Conservation (phyloP, 805 yeast genomes). For the Ascoidea tarda region DNA sequence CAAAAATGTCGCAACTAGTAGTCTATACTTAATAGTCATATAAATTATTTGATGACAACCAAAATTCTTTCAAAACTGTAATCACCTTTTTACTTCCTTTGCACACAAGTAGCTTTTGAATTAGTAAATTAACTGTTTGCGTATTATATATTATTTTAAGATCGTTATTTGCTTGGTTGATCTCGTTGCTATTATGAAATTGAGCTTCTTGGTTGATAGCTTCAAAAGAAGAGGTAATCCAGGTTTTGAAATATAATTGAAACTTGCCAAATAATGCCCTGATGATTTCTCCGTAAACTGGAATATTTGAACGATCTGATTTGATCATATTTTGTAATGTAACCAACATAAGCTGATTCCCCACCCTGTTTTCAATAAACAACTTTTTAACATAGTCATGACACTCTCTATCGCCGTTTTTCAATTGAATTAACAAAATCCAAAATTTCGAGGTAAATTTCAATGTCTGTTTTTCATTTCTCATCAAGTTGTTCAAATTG, state of each 20-base stretch:
- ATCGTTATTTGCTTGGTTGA: slow-evolving; percentile 10
- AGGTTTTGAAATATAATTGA: slow-evolving; percentile 31
- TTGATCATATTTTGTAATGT: slow-evolving; percentile 32
- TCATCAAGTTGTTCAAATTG: slow-evolving; percentile 7
- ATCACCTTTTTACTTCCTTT: slow-evolving; percentile 27
- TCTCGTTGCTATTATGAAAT: neutral
- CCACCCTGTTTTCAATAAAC: slow-evolving; percentile 16
- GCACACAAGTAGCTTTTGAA: slow-evolving; percentile 23
- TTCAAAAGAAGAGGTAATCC: slow-evolving; percentile 26
- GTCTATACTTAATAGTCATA: slow-evolving; percentile 17
- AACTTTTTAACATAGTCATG: slow-evolving; percentile 19
- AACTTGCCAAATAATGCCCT: slow-evolving; percentile 34
- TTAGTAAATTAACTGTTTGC: slow-evolving; percentile 12
- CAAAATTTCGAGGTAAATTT: slow-evolving; percentile 39
- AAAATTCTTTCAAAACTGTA: slow-evolving; percentile 23
- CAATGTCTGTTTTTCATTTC: slow-evolving; percentile 37
- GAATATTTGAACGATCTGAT: slow-evolving; percentile 44
- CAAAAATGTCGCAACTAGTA: no score
- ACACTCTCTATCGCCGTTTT: slow-evolving; percentile 29
- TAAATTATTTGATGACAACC: slow-evolving; percentile 26
- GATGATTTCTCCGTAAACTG: slow-evolving; percentile 37
- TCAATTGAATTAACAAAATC: slow-evolving; percentile 30
- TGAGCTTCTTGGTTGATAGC: slow-evolving; percentile 12
- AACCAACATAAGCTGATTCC: slow-evolving; percentile 18
- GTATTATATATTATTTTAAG: slow-evolving; percentile 13